A percentile compares a stretch with the other conserved stretches of the same genome.
These are phyloP conservation scores for Erythrobasidium hasegawianum DNA, from an alignment of 1,284 basidiomycete species.

Conservation along the genomic window DNA sequence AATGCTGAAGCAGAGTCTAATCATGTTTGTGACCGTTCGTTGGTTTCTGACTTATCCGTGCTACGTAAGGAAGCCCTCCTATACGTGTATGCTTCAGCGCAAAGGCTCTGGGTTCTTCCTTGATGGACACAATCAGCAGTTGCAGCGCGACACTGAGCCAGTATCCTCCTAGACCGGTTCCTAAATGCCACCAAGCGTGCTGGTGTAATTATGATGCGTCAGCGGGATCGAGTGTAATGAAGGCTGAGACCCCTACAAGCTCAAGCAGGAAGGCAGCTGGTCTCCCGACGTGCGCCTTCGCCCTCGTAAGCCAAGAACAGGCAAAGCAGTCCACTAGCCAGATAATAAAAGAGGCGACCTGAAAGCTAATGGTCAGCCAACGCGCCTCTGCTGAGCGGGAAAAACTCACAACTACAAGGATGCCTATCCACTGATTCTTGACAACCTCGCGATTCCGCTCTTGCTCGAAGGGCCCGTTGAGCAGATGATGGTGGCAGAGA, in stretches of 20 bases:
- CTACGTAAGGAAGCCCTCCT: slow-evolving; percentile 10
- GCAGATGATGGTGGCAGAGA: slow-evolving; percentile 13
- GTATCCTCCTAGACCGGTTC: slow-evolving; percentile 23
- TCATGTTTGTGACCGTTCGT: too few relatives aligned
- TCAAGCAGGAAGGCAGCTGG: slow-evolving; percentile 20
- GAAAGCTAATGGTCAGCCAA: too few relatives aligned
- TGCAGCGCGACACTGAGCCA: slow-evolving; percentile 16
- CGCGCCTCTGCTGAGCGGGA: too few relatives aligned
- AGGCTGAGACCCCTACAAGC: slow-evolving; percentile 3
- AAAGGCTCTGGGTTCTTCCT: slow-evolving; percentile 17
- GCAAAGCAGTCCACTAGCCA: slow-evolving; percentile 34
- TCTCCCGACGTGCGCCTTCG: slow-evolving; percentile 12
- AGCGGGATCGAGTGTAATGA: neutral
- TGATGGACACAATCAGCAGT: slow-evolving; percentile 17
- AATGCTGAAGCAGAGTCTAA: too few relatives aligned
- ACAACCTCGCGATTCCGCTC: slow-evolving; percentile 24
- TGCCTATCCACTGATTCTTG: slow-evolving; percentile 9
- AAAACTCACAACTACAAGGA: slow-evolving; percentile 16
- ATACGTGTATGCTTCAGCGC: neutral
- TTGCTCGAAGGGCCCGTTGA: slow-evolving; percentile 19
- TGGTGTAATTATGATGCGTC: neutral
- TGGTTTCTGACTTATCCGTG: neutral
- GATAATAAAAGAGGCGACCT: slow-evolving; percentile 24
- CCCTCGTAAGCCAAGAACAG: slow-evolving; percentile 12
- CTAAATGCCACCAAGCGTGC: slow-evolving; percentile 35